phyloP scores from a whole-genome alignment of 169 alveolate genomes.

The Cryptosporidium bovis region DNA sequence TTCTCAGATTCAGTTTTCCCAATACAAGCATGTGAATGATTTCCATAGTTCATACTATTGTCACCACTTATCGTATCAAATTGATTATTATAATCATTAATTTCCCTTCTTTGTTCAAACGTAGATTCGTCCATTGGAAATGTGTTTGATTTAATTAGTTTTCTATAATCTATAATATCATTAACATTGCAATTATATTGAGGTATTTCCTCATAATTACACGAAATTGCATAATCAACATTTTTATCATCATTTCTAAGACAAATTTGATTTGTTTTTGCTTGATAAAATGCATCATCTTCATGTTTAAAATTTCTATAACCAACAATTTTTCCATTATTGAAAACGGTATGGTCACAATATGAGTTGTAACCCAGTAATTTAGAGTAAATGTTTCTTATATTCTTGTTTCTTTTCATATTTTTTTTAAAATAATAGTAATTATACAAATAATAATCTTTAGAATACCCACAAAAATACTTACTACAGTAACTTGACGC shows the following conservation, averaged over 20 bases:
- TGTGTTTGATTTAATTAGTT: not conserved
- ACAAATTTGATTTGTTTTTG: too few relatives aligned
- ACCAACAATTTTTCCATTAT: not conserved
- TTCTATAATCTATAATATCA: not conserved
- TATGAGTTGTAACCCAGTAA: slow-evolving; percentile 8
- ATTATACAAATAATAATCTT: slow-evolving; percentile 41
- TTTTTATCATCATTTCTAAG: too few relatives aligned
- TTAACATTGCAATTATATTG: too few relatives aligned
- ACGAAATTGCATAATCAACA: too few relatives aligned
- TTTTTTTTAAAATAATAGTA: slow-evolving; percentile 45
- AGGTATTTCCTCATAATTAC: too few relatives aligned
- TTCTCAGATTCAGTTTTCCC: not conserved
- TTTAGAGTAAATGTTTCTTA: slow-evolving; percentile 42
- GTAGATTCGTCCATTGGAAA: too few relatives aligned
- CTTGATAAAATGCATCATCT: not conserved
- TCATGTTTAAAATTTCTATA: not conserved
- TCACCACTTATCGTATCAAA: not conserved
- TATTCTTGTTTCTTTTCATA: slow-evolving; percentile 6
- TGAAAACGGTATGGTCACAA: not conserved
- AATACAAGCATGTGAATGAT: not conserved
- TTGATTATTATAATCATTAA: not conserved
- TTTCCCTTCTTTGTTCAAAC: too few relatives aligned
- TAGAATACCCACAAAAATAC: slow-evolving; percentile 64
- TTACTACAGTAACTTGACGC: slow-evolving; percentile 36
- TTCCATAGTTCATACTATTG: not conserved